Evolutionary conservation across 1,139 yeast genomes (phyloP), one percentile per base, ranked within the genome.

Genomic region (Suhomyces bokatorum): DNA sequence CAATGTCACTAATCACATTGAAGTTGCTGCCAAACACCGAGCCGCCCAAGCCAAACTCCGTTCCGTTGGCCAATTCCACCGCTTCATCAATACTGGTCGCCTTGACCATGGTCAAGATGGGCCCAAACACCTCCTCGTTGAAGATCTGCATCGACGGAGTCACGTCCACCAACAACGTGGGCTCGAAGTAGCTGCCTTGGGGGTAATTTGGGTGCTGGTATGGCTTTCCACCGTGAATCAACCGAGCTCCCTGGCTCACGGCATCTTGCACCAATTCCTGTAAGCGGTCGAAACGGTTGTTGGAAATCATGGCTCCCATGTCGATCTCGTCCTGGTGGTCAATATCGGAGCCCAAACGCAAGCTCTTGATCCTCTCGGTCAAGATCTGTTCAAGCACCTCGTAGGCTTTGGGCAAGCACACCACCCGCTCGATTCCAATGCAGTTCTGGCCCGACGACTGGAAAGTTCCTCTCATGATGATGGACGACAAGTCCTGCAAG

Each of bases 401-500:
- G 64, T 93, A 91, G 31, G 81, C 79, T 39, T 73, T 70, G 3
- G 84, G 86, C 44, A 83, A 72, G 37, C 90, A 89, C 50, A 93
- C 85, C 3, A 93, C 96, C 51, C 99, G 76, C 66, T 93, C 99
- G 45, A 93, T 87, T 36, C 99, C 98, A 60, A 93, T 93, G 69
- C 99, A 93, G 62, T 93, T 93, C 64, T 93, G 99, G 9, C 99
- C 99, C 0, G 97, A 88, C 46, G 96, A 87, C 67, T 93, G 99
- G 70, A 90, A 93, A 0, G 97, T 85, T 24, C 98, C 99, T 61
- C 99, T 77, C 84, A 93, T 78, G 33, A 93, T 77, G 27, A 89
- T 83, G 6, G 97, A 87, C 0, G 96, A 81, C 34, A 93, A 73
- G 0, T 82, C 78, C 6, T 75, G 64, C 33, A 81, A 53, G 50